Percentiles rank a stretch among this genome's conserved stretches.
These are phyloP conservation scores for Metschnikowia sp. DNA, from an alignment of 805 yeast species.

Conservation along the genomic window DNA sequence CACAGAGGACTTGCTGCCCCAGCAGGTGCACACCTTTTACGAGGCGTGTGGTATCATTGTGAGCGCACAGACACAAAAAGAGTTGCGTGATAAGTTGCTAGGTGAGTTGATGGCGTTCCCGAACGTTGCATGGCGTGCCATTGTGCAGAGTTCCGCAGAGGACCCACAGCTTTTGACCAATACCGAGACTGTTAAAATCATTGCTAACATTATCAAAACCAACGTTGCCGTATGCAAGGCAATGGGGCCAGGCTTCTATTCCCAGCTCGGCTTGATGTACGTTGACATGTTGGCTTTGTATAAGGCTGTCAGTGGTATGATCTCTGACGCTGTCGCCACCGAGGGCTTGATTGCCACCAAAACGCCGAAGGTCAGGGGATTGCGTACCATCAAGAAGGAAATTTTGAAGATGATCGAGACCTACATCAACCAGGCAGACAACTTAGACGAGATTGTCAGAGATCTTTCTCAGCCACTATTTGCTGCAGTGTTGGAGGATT, in stretches of 20 bases:
- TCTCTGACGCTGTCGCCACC: constrained; percentile 70
- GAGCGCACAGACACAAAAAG: constrained; percentile 74
- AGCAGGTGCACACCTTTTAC: constrained; percentile 96
- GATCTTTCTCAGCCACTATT: constrained; percentile 81
- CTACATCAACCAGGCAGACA: constrained; percentile 82
- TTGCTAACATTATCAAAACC: constrained; percentile 91
- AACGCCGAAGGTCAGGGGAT: constrained; percentile 90
- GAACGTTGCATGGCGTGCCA: constrained; percentile 90
- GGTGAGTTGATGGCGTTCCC: constrained; percentile 85
- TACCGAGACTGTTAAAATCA: constrained; percentile 83
- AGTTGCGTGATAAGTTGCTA: constrained; percentile 67
- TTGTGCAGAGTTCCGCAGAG: constrained; percentile 78
- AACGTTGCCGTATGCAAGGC: constrained; percentile 95
- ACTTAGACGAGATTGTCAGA: constrained; percentile 76
- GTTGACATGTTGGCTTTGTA: constrained; percentile 87
- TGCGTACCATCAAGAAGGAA: constrained; percentile 95
- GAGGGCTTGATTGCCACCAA: constrained; percentile 90
- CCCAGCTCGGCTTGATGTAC: constrained; percentile 84
- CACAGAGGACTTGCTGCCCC: constrained; percentile 92
- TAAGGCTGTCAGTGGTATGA: constrained; percentile 83
- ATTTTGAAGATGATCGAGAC: constrained; percentile 84
- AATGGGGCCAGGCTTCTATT: constrained; percentile 84
- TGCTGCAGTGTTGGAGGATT: constrained; percentile 84
- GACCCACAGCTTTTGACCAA: constrained; percentile 77
- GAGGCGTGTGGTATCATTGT: constrained; percentile 96